Base-by-base conservation (phyloP, 306 rosid species). In the Ochetophila trinervis region DNA sequence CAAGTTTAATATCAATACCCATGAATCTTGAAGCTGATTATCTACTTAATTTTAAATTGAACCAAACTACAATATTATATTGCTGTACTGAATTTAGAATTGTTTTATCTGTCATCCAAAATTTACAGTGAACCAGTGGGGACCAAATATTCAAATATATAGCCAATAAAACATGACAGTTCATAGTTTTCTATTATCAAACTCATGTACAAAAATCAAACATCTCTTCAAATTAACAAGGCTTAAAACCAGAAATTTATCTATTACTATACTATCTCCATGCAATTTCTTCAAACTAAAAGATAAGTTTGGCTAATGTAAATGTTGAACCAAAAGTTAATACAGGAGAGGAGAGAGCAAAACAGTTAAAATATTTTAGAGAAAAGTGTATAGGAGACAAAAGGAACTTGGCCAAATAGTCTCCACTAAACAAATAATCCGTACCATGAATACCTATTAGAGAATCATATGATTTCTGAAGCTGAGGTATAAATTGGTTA, bases 1-100 rank as follows among this genome's bases (percentile, higher is more conserved):
- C 45, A 12, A 57, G 37, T 12, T 55, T 37, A 47, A 35, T 6
- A 67, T 51, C 66, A 54, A 55, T 14, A 45, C 47, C 50, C 72
- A 65, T 24, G 56, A 59, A 70, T 45, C 42, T 27, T 42, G 72
- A 62, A 70, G 54, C 65, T 56, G 52, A 75, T 23, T 62, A 49
- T 51, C 49, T 61, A 42, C 30, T 53, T 60, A 49, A 27, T 20
- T n/a, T 18, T 34, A 15, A 32, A 30, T 20, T 42, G 21, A 37
- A 0, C 49, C 45, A 21, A 5, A 6, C 34, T 4, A 2, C 45
- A 36, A 14, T n/a, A 51, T 15, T 19, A 21, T 1, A 30, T 20
- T 19, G 47, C n/a, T 15, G 12, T 27, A 51, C 7, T 60, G 12
- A 8, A 56, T 16, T 62, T 34, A n/a, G 20, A 63, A 53, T 20